Conservation (phyloP, 1,284 basidiomycete genomes). For the Ceratobasidium sp. region DNA sequence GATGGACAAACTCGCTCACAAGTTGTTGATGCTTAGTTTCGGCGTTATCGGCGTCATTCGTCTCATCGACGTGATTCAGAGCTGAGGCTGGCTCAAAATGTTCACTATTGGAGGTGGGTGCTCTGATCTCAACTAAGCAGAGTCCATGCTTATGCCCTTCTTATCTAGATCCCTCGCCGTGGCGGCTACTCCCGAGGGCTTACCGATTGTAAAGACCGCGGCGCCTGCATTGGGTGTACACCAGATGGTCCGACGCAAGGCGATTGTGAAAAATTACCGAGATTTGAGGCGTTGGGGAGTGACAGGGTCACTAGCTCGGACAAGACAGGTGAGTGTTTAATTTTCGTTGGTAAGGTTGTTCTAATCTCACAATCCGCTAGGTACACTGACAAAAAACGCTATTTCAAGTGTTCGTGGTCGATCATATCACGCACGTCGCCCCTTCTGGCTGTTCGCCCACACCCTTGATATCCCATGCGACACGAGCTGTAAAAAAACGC, state of each 20-base stretch:
- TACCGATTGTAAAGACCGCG: slow-evolving; percentile 97
- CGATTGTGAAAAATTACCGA: slow-evolving; percentile 96
- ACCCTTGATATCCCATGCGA: slow-evolving; percentile 54
- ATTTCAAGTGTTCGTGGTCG: slow-evolving; percentile 87
- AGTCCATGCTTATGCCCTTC: not conserved
- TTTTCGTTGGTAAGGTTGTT: not conserved
- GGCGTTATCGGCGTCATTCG: slow-evolving; percentile 94
- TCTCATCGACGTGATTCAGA: slow-evolving; percentile 89
- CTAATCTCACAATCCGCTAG: slow-evolving; percentile 59
- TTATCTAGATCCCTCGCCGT: slow-evolving; percentile 88
- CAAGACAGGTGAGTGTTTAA: slow-evolving; percentile 81
- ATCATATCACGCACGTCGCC: slow-evolving; percentile 81
- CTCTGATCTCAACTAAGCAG: not conserved
- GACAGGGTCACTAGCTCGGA: slow-evolving; percentile 97
- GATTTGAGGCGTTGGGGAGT: slow-evolving; percentile 93
- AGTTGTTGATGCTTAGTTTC: slow-evolving; percentile 91
- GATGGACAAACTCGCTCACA: slow-evolving; percentile 97
- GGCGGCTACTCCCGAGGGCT: slow-evolving; percentile 96
- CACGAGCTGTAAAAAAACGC: slow-evolving; percentile 72
- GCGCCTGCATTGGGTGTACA: slow-evolving; percentile 95
- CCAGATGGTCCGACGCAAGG: slow-evolving; percentile 93
- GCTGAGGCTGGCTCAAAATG: slow-evolving; percentile 96
- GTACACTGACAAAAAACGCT: slow-evolving; percentile 98
- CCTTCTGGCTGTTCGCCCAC: slow-evolving; percentile 55
- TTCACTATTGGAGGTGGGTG: slow-evolving; percentile 94